A percentile compares a stretch with the other conserved stretches of the same genome.
Evolutionary conservation across 805 yeast species (phyloP).

Genomic region (Clavispora carvajalis): DNA sequence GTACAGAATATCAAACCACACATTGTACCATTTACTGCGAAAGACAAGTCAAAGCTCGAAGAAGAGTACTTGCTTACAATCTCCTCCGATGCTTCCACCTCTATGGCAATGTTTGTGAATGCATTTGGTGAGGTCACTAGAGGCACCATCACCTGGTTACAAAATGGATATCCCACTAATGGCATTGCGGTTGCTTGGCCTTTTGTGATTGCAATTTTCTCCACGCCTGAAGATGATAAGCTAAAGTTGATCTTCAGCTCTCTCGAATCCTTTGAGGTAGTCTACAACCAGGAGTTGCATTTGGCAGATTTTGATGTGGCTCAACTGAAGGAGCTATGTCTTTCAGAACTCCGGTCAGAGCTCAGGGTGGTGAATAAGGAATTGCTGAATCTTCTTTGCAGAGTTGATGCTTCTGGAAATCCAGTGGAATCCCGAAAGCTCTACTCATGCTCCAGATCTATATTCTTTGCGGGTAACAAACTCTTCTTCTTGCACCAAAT

Average conservation of each 20-base stretch:
- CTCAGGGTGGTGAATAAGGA: neutral
- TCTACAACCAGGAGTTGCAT: neutral
- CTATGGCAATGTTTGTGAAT: conserved; percentile 39
- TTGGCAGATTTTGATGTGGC: neutral
- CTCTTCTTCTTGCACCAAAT: neutral
- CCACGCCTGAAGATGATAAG: neutral
- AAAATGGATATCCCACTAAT: conserved; percentile 29
- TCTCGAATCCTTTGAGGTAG: conserved; percentile 20
- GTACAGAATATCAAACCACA: conserved; percentile 4
- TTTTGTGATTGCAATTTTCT: conserved; percentile 27
- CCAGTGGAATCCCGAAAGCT: neutral
- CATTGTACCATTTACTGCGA: conserved; percentile 9
- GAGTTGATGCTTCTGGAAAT: neutral
- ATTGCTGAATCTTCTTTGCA: neutral
- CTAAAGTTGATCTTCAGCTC: conserved; percentile 19
- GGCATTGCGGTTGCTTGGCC: conserved; percentile 36
- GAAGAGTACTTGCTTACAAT: conserved; percentile 34
- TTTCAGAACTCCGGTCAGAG: neutral
- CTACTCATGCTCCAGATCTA: neutral
- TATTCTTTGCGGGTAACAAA: neutral
- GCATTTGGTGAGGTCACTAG: conserved; percentile 36
- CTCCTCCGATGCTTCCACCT: conserved; percentile 25
- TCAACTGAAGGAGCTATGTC: neutral
- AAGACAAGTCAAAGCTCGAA: conserved; percentile 10
- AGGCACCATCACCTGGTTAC: conserved; percentile 37